phyloP scores from a whole-genome alignment of 345 rosid species.

The Microcos paniculata region DNA sequence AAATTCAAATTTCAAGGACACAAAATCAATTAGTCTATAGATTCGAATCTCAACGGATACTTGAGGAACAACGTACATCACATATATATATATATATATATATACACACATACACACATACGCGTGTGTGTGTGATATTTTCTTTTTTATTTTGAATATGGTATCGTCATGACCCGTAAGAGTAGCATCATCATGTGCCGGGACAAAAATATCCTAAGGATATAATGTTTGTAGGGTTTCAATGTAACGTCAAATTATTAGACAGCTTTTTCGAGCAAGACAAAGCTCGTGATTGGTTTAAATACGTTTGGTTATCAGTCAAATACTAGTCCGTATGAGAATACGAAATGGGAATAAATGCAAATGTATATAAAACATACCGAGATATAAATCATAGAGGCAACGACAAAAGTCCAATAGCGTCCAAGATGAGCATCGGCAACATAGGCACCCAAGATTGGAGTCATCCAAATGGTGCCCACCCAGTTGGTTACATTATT shows the following conservation, averaged over 20 bases:
- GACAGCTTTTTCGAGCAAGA: background rate
- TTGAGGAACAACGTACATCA: too few species aligned
- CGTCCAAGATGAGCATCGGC: conserved; percentile 94
- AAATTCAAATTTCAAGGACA: too few species aligned
- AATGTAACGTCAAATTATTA: background rate
- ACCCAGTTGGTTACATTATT: conserved; percentile 96
- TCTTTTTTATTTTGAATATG: background rate
- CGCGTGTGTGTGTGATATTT: too few species aligned
- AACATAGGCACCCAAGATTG: conserved; percentile 79
- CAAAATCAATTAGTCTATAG: too few species aligned
- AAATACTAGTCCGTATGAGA: too few species aligned
- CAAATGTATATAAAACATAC: too few species aligned
- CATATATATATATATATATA: too few species aligned
- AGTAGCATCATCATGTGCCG: background rate
- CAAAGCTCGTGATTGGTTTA: background rate
- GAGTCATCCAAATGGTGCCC: conserved; percentile 82
- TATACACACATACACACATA: too few species aligned
- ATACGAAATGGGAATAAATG: too few species aligned
- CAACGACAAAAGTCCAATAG: conserved; percentile 65
- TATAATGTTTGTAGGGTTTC: too few species aligned
- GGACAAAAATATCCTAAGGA: background rate
- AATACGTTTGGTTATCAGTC: background rate
- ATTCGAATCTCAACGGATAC: too few species aligned
- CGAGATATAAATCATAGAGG: conserved; percentile 51
- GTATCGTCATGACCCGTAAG: background rate